Evolutionary conservation across 1,284 basidiomycete species (phyloP).

Genomic region (Flammula alnicola): DNA sequence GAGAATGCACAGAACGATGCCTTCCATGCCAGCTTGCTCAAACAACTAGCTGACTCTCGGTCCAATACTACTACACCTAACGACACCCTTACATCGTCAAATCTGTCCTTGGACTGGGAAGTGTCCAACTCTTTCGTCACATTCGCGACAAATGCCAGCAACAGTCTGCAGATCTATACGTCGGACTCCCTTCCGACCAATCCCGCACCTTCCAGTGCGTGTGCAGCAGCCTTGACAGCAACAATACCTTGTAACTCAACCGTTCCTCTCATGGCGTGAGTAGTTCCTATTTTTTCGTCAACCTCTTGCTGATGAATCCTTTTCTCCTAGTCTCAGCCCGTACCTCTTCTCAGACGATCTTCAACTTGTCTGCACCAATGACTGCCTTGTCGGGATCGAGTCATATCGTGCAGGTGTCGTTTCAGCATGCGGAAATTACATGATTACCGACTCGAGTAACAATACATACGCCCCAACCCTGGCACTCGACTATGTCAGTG

Average conservation of each 20-base stretch:
- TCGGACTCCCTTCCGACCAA: background rate
- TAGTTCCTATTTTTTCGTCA: too few species aligned
- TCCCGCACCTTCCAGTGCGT: background rate
- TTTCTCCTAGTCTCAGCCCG: too few species aligned
- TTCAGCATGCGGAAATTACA: slow-evolving; percentile 21
- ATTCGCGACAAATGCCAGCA: too few species aligned
- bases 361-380: slow-evolving; percentile 19
- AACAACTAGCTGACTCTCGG: too few species aligned
- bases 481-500: slow-evolving; percentile 23
- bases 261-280: slow-evolving; percentile 1
- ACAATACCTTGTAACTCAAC: slow-evolving; percentile 1
- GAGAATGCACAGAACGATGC: too few species aligned
- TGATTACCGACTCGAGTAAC: slow-evolving; percentile 18
- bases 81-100: too few species aligned
- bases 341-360: slow-evolving; percentile 21
- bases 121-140: too few species aligned
- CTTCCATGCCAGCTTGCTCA: too few species aligned
- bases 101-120: too few species aligned
- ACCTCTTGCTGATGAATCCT: too few species aligned
- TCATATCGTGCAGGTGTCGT: slow-evolving; percentile 24
- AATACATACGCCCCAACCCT: slow-evolving; percentile 22
- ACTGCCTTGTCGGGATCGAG: slow-evolving; percentile 16
- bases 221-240: slow-evolving; percentile 1
- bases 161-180: background rate
- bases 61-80: too few species aligned